These are phyloP conservation scores for Cubamyces sp. DNA, from an alignment of 768 basidiomycete genomes.

Conservation along the genomic window DNA sequence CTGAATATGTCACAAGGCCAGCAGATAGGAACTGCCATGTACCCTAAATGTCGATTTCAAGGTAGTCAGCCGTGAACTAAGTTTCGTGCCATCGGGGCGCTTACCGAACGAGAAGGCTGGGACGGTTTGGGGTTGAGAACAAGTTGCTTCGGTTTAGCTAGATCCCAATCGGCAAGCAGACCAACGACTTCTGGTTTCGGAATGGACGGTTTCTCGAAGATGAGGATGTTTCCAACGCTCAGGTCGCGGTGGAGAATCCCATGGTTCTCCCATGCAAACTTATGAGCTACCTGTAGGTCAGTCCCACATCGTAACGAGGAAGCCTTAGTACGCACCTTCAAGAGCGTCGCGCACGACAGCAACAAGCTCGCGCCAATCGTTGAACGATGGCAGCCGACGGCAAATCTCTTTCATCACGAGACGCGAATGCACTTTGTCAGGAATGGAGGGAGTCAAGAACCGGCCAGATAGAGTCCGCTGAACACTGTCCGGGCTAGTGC, in stretches of 20 bases:
- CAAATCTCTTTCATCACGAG: background rate
- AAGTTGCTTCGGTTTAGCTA: background rate
- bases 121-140: background rate
- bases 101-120: background rate
- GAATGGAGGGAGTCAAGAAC: background rate
- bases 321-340: background rate
- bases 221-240: background rate
- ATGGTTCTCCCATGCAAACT: background rate
- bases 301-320: background rate
- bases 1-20: background rate
- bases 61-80: background rate
- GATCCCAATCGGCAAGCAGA: slow-evolving; percentile 1
- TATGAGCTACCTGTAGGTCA: background rate
- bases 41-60: background rate
- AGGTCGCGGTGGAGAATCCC: background rate
- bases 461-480: background rate
- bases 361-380: background rate
- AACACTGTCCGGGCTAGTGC: background rate
- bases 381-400: background rate
- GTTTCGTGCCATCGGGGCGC: too few relatives aligned
- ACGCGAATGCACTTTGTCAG: background rate
- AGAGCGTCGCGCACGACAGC: background rate
- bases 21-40: background rate
- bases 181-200: background rate
- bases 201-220: background rate